Percentiles rank a stretch among this genome's conserved stretches.
phyloP scores from a whole-genome alignment of 2,329 filamentous ascomycete species.

The Fusarium stilboides region DNA sequence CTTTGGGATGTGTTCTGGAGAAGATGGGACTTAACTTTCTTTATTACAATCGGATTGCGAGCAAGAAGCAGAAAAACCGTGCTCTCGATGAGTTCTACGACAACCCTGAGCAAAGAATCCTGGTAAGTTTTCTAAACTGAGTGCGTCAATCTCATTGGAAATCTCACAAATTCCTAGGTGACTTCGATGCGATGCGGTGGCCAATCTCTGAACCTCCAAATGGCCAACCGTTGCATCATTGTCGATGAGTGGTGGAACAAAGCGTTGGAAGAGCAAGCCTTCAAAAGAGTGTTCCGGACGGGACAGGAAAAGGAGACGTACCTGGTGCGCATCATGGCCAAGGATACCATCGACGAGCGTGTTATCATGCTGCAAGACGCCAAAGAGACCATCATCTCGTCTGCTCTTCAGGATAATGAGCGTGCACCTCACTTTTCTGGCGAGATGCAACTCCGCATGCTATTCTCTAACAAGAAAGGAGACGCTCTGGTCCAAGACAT shows the following conservation, averaged over 20 bases:
- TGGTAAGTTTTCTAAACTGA: too few species aligned
- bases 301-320: conserved; percentile 74
- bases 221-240: conserved; percentile 68
- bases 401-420: conserved; percentile 52
- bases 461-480: background rate
- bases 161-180: too few species aligned
- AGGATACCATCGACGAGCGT: conserved; percentile 70
- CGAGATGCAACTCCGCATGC: background rate
- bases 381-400: conserved; percentile 66
- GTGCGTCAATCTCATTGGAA: too few species aligned
- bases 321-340: conserved; percentile 70
- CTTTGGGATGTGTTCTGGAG: conserved; percentile 57
- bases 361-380: conserved; percentile 68
- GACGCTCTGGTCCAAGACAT: fast-evolving
- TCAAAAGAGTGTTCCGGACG: conserved; percentile 73
- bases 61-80: conserved; percentile 2
- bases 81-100: conserved; percentile 49
- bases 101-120: conserved; percentile 40
- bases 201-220: conserved; percentile 59
- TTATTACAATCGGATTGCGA: conserved; percentile 55
- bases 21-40: conserved; percentile 53
- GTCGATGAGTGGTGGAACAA: conserved; percentile 75
- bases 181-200: conserved; percentile 55
- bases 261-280: conserved; percentile 73
- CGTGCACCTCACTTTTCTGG: conserved; percentile 13